Conservation (phyloP, 169 alveolate genomes). For the Plasmodium adleri region DNA sequence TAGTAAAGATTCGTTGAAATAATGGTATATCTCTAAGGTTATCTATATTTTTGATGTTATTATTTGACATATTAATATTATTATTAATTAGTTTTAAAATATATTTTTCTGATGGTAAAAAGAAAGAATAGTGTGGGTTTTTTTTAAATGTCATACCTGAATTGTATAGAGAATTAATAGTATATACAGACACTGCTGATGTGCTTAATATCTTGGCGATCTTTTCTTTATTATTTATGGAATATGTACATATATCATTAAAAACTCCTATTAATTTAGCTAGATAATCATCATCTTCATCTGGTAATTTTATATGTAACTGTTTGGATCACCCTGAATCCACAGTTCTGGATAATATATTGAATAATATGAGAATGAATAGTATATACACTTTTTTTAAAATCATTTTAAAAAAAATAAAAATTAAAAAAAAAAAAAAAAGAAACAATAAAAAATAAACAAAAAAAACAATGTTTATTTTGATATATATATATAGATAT, state of each 20-base stretch:
- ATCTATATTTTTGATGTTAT: constrained; percentile 16
- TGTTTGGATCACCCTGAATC: constrained; percentile 76
- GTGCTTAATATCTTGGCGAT: constrained; percentile 36
- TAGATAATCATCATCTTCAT: constrained; percentile 76
- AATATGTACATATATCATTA: constrained; percentile 39
- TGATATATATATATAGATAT: background rate
- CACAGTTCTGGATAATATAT: constrained; percentile 16
- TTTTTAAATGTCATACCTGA: constrained; percentile 63
- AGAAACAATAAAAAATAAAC: background rate
- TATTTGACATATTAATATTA: constrained; percentile 21
- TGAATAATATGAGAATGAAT: constrained; percentile 22
- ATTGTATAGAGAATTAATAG: constrained; percentile 57
- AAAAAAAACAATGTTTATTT: background rate
- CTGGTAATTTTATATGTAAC: constrained; percentile 72
- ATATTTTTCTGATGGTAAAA: constrained; percentile 50
- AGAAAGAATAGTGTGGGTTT: constrained; percentile 70
- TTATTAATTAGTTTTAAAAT: constrained; percentile 9
- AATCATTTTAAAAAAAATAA: constrained; percentile 5
- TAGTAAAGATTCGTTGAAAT: constrained; percentile 30
- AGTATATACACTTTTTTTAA: constrained; percentile 32
- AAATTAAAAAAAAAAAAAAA: background rate
- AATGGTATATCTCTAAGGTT: constrained; percentile 8
- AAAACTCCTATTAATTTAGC: constrained; percentile 54
- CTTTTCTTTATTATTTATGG: constrained; percentile 39
- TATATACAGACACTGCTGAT: constrained; percentile 50